Evolutionary conservation across 1,284 basidiomycete species (phyloP).

Genomic region (Rhodotorula sp.): DNA sequence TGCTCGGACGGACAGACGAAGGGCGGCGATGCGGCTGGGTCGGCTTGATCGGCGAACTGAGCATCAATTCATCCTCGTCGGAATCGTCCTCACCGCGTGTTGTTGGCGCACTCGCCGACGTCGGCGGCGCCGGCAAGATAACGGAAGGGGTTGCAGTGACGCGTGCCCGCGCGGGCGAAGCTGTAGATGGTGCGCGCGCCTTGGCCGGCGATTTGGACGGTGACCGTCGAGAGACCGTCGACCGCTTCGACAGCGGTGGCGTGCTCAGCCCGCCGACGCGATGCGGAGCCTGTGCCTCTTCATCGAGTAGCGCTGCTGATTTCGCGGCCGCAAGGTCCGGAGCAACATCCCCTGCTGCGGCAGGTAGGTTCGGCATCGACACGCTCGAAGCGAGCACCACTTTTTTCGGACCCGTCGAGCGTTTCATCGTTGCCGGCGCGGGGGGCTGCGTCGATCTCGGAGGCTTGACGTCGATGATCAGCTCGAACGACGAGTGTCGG

Average conservation of each 20-base stretch:
- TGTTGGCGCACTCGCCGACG: not conserved
- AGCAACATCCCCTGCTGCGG: not conserved
- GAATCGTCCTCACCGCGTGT: not conserved
- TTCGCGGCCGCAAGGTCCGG: too few relatives aligned
- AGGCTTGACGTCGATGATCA: conserved; percentile 12
- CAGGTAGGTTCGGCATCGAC: not conserved
- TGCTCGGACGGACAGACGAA: not conserved
- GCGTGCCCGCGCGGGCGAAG: not conserved
- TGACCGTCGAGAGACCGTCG: not conserved
- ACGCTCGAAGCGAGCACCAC: not conserved
- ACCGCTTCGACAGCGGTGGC: conserved; percentile 7
- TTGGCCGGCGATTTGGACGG: not conserved
- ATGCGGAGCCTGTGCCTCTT: not conserved
- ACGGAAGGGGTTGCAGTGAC: not conserved
- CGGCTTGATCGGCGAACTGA: not conserved
- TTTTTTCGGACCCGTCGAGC: not conserved
- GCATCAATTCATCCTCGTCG: conserved; percentile 2
- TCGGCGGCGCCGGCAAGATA: conserved; percentile 2
- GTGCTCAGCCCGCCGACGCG: not conserved
- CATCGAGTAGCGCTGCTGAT: not conserved
- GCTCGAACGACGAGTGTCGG: conserved; percentile 13
- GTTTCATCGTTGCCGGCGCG: not conserved
- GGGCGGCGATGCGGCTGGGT: not conserved
- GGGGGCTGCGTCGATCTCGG: not conserved
- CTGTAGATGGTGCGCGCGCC: too few relatives aligned